Percentiles rank a stretch among this genome's conserved stretches.
phyloP scores from a whole-genome alignment of 768 basidiomycete species.

The Royoungia palumana region DNA sequence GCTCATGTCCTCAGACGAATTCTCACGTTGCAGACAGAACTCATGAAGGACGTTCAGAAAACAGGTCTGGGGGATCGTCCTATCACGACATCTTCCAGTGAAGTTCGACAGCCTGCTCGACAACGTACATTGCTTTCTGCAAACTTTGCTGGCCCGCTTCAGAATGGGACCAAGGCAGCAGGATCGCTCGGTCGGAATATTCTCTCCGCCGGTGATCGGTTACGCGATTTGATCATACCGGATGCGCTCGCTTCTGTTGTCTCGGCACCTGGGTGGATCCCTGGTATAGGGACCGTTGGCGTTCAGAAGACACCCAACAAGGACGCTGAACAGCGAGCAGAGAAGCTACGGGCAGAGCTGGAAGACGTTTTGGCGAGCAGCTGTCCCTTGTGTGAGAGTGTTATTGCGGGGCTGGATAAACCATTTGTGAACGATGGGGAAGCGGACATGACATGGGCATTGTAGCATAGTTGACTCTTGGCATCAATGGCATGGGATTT shows the following conservation, averaged over 20 bases:
- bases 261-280: slow-evolving; percentile 74
- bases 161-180: slow-evolving; percentile 62
- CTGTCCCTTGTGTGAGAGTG: slow-evolving; percentile 92
- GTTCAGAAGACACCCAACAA: slow-evolving; percentile 43
- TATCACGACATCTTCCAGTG: slow-evolving; percentile 32
- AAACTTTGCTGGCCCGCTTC: slow-evolving; percentile 60
- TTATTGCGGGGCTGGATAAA: slow-evolving; percentile 80
- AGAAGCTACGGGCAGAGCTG: slow-evolving; percentile 76
- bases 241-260: slow-evolving; percentile 88
- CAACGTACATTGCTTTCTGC: slow-evolving; percentile 74
- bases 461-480: slow-evolving; percentile 36
- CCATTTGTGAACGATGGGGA: slow-evolving; percentile 82
- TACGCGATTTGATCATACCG: slow-evolving; percentile 91
- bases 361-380: slow-evolving; percentile 86
- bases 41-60: slow-evolving; percentile 55
- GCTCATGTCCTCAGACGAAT: slow-evolving; percentile 80
- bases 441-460: slow-evolving; percentile 70
- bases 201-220: slow-evolving; percentile 82
- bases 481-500: slow-evolving; percentile 7
- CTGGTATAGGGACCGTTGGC: slow-evolving; percentile 53
- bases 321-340: slow-evolving; percentile 59
- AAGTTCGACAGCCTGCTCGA: slow-evolving; percentile 42
- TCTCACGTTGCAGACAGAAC: slow-evolving; percentile 77
- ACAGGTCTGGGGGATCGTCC: slow-evolving; percentile 32
- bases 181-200: slow-evolving; percentile 74